Conservation (phyloP, 108 stramenopile genomes). For the Fistulifera solaris region DNA sequence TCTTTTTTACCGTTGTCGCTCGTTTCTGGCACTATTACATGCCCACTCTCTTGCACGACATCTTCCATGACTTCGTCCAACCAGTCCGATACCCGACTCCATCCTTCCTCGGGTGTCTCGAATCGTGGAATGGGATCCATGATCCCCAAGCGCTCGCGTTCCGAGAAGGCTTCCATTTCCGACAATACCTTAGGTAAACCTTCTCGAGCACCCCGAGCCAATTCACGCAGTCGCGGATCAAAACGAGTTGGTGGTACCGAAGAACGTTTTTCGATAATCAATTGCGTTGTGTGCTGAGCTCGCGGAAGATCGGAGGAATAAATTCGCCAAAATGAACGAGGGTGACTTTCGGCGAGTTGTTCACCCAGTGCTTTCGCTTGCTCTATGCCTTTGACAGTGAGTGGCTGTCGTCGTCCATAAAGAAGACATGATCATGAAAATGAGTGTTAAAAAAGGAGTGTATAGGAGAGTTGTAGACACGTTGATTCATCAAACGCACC, state of each 20-base stretch:
- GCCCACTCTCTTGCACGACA: constrained; percentile 13
- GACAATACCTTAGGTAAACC: constrained; percentile 27
- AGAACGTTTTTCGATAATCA: not conserved
- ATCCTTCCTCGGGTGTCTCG: constrained; percentile 40
- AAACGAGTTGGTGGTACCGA: constrained; percentile 12
- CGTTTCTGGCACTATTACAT: not conserved
- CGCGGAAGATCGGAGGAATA: constrained; percentile 44
- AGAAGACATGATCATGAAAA: not conserved
- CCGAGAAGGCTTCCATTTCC: constrained; percentile 25
- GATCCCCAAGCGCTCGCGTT: constrained; percentile 1
- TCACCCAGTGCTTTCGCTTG: constrained; percentile 17
- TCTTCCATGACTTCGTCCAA: constrained; percentile 25
- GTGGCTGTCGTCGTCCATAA: constrained; percentile 4
- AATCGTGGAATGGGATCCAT: constrained; percentile 22
- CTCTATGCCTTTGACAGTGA: constrained; percentile 12
- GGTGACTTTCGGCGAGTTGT: no score
- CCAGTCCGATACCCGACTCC: constrained; percentile 33
- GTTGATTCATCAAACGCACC: constrained; percentile 7
- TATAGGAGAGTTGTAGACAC: not conserved
- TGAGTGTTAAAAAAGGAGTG: not conserved
- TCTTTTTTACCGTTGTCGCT: not conserved
- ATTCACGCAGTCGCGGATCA: constrained; percentile 42
- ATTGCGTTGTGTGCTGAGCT: constrained; percentile 29
- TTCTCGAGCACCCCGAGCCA: constrained; percentile 51
- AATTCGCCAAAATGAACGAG: constrained; percentile 22